These are phyloP conservation scores for Coniochaeta sp. DNA, from an alignment of 2,329 filamentous ascomycete species.

Conservation along the genomic window DNA sequence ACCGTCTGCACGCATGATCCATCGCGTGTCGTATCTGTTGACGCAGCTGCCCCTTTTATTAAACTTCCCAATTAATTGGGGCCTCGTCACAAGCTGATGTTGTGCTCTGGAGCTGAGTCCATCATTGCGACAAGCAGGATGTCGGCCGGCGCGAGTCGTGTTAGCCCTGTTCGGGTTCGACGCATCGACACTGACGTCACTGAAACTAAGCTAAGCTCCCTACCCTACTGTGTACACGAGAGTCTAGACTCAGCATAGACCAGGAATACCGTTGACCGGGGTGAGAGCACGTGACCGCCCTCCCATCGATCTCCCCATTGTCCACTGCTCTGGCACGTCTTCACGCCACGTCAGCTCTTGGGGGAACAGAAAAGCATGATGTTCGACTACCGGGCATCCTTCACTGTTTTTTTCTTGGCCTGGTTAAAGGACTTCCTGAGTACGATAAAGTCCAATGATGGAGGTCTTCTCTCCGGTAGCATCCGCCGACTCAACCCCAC, in stretches of 20 bases:
- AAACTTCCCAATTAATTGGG: not conserved
- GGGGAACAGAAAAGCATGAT: no score
- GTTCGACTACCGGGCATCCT: no score
- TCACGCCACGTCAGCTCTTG: no score
- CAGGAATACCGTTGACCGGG: no score
- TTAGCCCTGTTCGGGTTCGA: not conserved
- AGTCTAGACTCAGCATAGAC: no score
- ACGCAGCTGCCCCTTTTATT: not conserved
- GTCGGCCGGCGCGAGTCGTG: not conserved
- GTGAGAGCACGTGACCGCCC: not conserved
- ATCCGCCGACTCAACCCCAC: not conserved
- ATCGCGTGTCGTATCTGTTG: conserved; percentile 8
- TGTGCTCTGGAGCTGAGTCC: not conserved
- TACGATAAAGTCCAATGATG: not conserved
- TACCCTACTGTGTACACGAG: no score
- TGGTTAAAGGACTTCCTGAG: not conserved
- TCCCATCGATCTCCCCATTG: not conserved
- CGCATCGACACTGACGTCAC: not conserved
- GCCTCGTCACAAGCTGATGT: not conserved
- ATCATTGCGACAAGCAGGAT: not conserved
- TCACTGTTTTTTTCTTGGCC: no score
- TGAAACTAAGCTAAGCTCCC: not conserved
- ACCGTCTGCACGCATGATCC: conserved; percentile 12
- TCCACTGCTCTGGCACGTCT: no score
- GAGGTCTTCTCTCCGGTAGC: not conserved